Evolutionary conservation across 2,329 filamentous ascomycete genomes (phyloP), one percentile per base, ranked within the genome.

Genomic region (Fusarium chlamydosporum): DNA sequence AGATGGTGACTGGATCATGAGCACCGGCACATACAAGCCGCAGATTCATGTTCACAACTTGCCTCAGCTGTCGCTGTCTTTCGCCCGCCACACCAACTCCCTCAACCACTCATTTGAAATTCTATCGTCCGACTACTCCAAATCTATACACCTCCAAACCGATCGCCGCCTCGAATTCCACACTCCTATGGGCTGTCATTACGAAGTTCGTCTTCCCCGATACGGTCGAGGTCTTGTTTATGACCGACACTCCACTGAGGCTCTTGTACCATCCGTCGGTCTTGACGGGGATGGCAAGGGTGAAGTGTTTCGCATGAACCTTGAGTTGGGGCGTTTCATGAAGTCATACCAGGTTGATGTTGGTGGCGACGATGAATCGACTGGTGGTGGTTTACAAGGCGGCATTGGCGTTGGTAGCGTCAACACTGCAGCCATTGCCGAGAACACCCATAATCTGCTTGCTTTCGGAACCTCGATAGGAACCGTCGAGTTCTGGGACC

Each of bases 401-500:
- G 92, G 94, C 48, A 92, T 97, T 46, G 86, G 91, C 59, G 91
- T 93, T 1, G 94, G 94, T 15, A 91, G 91, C 51, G 94, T 98
- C 53, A 97, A 98, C 76, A 90, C 90, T 9, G 95, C 89, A 13
- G 91, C 94, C 4, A 88, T 97, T 63, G 96, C 96, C 4, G 93
- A 97, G 76, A 87, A 91, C 40, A 94, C 92, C 47, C 96, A 99
- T 78, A 96, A 96, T 58, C 84, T 99, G 6, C 85, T 94, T 34
- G 94, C 95, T 1, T 99, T 99, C 74, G 96, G 96, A 53, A 99
- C 96, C 2, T 94, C 93, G 4, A 83, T 96, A 58, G 95, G 96
- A n/a, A 97, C 95, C 1, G 93, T 98, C 27, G 96, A 99, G 77
- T 95, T 98, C 75, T 99, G 94, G 93, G 96, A 99, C 77, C 88